Percentiles rank a stretch among this genome's conserved stretches.
Evolutionary conservation across 257 asterid genomes (phyloP).

Genomic region (Voacanga thouarsii): DNA sequence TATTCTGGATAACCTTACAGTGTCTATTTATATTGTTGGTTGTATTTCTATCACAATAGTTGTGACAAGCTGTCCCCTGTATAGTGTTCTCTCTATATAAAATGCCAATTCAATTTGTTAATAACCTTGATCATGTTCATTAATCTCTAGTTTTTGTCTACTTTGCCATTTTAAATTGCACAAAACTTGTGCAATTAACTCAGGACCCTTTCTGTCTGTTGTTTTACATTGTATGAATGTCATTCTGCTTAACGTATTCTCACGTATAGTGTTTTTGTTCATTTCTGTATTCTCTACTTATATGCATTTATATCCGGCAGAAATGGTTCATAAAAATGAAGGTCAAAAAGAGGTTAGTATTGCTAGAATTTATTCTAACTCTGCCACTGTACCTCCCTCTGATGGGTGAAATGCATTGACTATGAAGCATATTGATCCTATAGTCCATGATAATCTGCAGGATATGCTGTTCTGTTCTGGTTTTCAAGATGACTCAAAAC

Average conservation of each 20-base stretch:
- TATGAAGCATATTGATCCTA: conserved; percentile 10
- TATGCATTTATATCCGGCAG: conserved; percentile 46
- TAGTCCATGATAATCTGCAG: conserved; percentile 37
- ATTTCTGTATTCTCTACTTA: conserved; percentile 23
- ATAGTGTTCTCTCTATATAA: neutral
- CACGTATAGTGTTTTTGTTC: neutral
- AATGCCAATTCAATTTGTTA: neutral
- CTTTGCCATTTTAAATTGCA: neutral
- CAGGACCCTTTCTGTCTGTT: neutral
- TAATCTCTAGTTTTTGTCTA: neutral
- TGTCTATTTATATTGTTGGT: neutral
- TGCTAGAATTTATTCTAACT: neutral
- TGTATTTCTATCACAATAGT: neutral
- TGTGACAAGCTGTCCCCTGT: neutral
- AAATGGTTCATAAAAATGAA: conserved; percentile 50
- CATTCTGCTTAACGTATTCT: neutral
- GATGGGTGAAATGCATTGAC: conserved; percentile 1
- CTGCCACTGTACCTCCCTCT: conserved; percentile 9
- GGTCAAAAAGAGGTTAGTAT: conserved; percentile 48
- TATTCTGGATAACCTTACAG: neutral
- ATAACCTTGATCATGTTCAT: neutral
- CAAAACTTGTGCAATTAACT: neutral
- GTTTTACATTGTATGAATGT: too few species aligned
- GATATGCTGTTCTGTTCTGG: conserved; percentile 59
- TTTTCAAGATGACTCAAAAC: conserved; percentile 55